Base-by-base conservation (phyloP, 495 filamentous ascomycete genomes). In the Annulohypoxylon moriforme region DNA sequence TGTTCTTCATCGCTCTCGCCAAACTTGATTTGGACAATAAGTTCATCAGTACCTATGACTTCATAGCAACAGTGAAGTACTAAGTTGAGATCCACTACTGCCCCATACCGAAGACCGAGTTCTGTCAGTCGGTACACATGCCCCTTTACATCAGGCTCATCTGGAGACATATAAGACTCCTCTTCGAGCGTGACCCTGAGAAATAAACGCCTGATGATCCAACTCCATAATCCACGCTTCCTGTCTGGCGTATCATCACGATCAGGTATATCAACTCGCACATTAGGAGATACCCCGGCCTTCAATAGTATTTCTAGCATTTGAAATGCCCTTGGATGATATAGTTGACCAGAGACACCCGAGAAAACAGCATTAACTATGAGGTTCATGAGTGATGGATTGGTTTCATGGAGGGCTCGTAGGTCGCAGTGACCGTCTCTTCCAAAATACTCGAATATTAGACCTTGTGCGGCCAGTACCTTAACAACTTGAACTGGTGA, bases 41-140 rank as follows among this genome's bases (percentile, higher is more conserved):
- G 66, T 38, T 40, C 47, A 40, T 58, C 10, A 5, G 50, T 4
- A 14, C 50, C 29, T 57, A 33, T 27, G 2, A 40, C 18, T 57
- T 63, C 66, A 40, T 62, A 68, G 22, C 66, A 68, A 33, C 38
- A 50, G 3, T 50, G 31, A 11, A 68, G 63, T 9, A 11, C 29
- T 27, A 62, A 11, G 11, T n/a, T 20, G n/a, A 64, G 33, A 14
- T 64, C 27, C 20, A 46, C 36, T 11, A 5, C 27, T 1, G 50
- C 61, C 1, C 61, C 61, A 38, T 64, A 46, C 8, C 36, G 36
- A 4, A 64, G 36, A 10, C 36, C 55, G 33, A 57, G 50, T 40
- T 56, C 61, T 25, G 57, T 64, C 1, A 64, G 36, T 33, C 22
- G 24, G 38, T 56, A 64, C 10, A 1, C 47, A 2, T 14, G 29